These are phyloP conservation scores for Colletotrichum costaricense DNA, from an alignment of 2,329 filamentous ascomycete genomes.

Conservation along the genomic window DNA sequence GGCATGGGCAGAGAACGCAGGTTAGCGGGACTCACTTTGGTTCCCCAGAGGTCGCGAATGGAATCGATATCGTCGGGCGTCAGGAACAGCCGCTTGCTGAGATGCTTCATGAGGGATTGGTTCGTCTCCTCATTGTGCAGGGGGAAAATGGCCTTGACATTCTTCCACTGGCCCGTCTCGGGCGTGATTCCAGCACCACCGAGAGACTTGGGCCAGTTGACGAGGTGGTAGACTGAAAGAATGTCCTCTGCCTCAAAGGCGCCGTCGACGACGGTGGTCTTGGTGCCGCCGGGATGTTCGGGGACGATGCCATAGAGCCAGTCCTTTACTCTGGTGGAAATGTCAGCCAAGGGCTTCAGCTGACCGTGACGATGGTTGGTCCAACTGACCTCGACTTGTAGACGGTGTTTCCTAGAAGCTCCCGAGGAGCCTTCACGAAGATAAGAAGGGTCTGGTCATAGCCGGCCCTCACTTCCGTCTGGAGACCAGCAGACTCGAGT, in stretches of 20 bases:
- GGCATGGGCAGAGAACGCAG: rapidly evolving
- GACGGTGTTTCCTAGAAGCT: conserved; percentile 72
- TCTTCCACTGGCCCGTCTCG: conserved; percentile 66
- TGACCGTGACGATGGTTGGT: background rate
- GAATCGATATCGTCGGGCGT: conserved; percentile 64
- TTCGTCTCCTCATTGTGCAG: conserved; percentile 70
- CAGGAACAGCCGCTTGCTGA: conserved; percentile 64
- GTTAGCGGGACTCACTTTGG: conserved; percentile 54
- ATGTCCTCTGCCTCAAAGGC: conserved; percentile 73
- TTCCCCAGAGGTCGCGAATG: conserved; percentile 71
- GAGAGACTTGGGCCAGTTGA: conserved; percentile 66
- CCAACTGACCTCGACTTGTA: conserved; percentile 71
- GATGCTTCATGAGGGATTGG: conserved; percentile 65
- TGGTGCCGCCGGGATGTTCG: conserved; percentile 67
- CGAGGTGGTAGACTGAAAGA: conserved; percentile 76
- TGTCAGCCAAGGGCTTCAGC: background rate
- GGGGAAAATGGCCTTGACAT: conserved; percentile 71
- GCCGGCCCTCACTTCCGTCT: conserved; percentile 78
- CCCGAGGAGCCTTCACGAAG: conserved; percentile 72
- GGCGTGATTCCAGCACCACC: conserved; percentile 74
- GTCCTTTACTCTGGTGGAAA: conserved; percentile 70
- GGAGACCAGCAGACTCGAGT: conserved; percentile 71
- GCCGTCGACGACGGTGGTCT: conserved; percentile 63
- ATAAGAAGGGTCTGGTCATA: conserved; percentile 75
- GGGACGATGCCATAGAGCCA: conserved; percentile 79